Base-by-base conservation (phyloP, 345 rosid genomes). In the Geranium brycei region DNA sequence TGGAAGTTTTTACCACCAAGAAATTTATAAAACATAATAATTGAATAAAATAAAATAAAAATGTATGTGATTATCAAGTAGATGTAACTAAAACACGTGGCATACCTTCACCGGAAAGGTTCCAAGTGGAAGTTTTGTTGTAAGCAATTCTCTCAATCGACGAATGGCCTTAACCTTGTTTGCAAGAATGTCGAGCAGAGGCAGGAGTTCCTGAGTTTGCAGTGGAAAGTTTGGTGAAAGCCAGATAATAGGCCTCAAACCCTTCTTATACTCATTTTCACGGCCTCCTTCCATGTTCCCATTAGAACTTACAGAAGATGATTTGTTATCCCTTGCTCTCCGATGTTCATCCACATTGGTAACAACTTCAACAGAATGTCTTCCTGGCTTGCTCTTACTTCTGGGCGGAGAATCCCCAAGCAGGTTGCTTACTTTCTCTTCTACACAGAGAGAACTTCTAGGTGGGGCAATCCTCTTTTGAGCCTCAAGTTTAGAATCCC, bases 81-180 rank as follows among this genome's bases (percentile, higher is more conserved):
- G 31, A 65, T 14, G 5, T 23, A 28, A 4, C 14, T 18, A 12
- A n/a, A 13, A 32, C 28, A 18, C 64, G 61, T 14, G 62, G 60
- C 72, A 57, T 82, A 88, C 97, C 95, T 93, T 93, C 58, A 93
- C 96, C 0, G 99, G 99, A 77, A 93, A 93, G 19, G 97, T 86
- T 68, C 97, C 99, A 58, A 72, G 23, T 0, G 99, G 99, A 72
- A 93, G 97, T 74, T 90, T 93, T 66, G 97, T 90, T 7, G 99
- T 90, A 31, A 93, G 89, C 69, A 93, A 79, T 69, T 93, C 99
- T 71, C 99, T 85, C 31, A 93, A 80, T 11, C 99, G 96, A 63
- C 97, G 97, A 62, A 93, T 88, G 2, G 97, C 99, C 72, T 93
- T 93, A 61, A 93, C 99, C 77, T 93, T 93, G 82, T 83, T 93